Conservation (phyloP, 179 eudicot genomes). For the Camellia oleifera region DNA sequence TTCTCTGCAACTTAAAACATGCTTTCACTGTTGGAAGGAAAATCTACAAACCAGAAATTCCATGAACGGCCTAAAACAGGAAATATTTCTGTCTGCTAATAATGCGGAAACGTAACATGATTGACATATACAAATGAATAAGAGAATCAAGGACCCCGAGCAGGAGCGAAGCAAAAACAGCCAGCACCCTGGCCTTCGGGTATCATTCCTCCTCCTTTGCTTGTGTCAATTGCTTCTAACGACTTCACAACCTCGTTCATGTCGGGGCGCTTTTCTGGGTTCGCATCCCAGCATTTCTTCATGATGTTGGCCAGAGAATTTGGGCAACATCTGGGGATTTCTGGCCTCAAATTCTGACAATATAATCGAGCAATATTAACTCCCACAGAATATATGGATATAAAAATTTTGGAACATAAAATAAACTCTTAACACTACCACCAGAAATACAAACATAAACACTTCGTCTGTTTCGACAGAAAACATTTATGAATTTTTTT, state of each 20-base stretch:
- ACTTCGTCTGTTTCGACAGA: no score
- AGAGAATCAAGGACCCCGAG: constrained; percentile 54
- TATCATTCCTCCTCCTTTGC: constrained; percentile 84
- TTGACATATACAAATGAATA: neutral
- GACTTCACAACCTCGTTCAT: constrained; percentile 67
- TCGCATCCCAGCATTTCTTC: constrained; percentile 73
- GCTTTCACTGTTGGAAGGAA: no score
- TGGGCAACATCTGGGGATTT: constrained; percentile 76
- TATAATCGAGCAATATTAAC: neutral
- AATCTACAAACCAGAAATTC: no score
- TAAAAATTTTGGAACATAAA: neutral
- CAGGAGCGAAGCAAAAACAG: constrained; percentile 60
- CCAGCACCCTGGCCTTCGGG: constrained; percentile 56
- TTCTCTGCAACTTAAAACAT: neutral
- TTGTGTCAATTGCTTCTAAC: constrained; percentile 71
- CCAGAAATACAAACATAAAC: neutral
- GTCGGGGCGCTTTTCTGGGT: constrained; percentile 62
- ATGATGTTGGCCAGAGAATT: constrained; percentile 52
- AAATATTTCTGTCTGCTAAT: neutral
- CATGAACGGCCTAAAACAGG: no score
- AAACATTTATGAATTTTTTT: no score
- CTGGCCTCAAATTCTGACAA: constrained; percentile 56
- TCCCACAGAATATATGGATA: neutral
- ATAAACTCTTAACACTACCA: neutral
- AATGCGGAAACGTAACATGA: neutral